Percentiles rank a stretch among this genome's conserved stretches.
phyloP scores from a whole-genome alignment of 176 grass and related monocot species.

The Panicum miliaceum region DNA sequence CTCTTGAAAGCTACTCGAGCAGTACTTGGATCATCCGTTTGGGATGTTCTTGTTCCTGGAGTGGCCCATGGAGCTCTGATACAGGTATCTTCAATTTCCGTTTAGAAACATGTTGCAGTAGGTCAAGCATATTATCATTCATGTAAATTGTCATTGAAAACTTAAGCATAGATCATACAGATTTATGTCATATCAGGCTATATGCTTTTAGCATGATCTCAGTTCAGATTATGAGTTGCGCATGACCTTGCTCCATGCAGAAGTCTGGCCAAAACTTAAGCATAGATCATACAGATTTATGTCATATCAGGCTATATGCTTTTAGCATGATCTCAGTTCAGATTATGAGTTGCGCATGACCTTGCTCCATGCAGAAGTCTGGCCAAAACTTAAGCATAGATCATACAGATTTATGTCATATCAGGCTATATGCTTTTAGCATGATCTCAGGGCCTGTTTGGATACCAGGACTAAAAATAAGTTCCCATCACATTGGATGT shows the following conservation, averaged over 20 bases:
- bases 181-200: slow-evolving; percentile 11
- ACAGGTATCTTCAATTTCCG: background rate
- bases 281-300: slow-evolving; percentile 1
- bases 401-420: slow-evolving; percentile 10
- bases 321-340: slow-evolving; percentile 1
- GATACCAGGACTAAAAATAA: no score
- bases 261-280: background rate
- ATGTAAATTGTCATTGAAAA: background rate
- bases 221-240: background rate
- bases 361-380: no score
- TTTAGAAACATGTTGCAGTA: background rate
- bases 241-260: no score
- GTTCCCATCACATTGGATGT: no score
- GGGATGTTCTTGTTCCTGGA: slow-evolving; percentile 98
- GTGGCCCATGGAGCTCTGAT: slow-evolving; percentile 75
- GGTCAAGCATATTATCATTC: background rate
- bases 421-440: background rate
- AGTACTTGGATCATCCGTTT: slow-evolving; percentile 70
- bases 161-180: background rate
- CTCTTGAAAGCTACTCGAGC: slow-evolving; percentile 74
- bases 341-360: slow-evolving; percentile 2
- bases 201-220: background rate
- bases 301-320: slow-evolving; percentile 2
- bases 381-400: background rate
- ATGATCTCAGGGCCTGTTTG: no score